phyloP scores from a whole-genome alignment of 2,329 filamentous ascomycete genomes.

The Aspergillus sp. region DNA sequence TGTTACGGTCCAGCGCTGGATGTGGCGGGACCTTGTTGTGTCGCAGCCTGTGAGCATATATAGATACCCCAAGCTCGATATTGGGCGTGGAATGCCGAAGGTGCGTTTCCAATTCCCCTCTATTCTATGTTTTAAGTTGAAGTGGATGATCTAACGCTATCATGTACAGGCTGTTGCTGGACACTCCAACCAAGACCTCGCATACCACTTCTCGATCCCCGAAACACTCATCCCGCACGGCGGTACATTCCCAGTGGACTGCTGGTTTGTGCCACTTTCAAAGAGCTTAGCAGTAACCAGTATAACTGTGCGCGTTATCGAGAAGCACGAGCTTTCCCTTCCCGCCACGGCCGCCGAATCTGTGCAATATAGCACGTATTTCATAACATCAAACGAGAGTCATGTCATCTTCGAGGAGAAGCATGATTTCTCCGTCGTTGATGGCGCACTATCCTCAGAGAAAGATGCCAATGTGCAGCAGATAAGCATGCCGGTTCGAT shows the following conservation, averaged over 20 bases:
- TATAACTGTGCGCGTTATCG: conserved; percentile 13
- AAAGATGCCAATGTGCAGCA: background rate
- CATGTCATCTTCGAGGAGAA: conserved; percentile 6
- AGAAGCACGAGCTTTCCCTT: conserved; percentile 18
- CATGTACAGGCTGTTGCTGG: conserved; percentile 8
- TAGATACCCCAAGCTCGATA: conserved; percentile 2
- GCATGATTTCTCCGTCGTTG: no score
- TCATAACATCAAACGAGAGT: conserved; percentile 11
- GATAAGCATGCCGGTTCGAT: background rate
- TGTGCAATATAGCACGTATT: conserved; percentile 11
- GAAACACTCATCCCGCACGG: conserved; percentile 20
- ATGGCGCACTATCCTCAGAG: no score
- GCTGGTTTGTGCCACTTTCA: conserved; percentile 14
- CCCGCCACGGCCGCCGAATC: conserved; percentile 20
- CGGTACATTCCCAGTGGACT: conserved; percentile 20
- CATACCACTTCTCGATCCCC: conserved; percentile 21
- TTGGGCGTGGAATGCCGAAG: background rate
- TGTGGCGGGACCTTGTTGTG: conserved; percentile 14
- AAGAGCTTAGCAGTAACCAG: conserved; percentile 10
- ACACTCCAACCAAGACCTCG: conserved; percentile 9
- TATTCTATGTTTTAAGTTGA: no score
- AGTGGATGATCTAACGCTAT: no score
- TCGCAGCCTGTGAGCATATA: conserved; percentile 19
- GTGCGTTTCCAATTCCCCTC: background rate
- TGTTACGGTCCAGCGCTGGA: conserved; percentile 15